Base-by-base conservation (phyloP, 2,329 filamentous ascomycete genomes). In the Thelonectria blattea region DNA sequence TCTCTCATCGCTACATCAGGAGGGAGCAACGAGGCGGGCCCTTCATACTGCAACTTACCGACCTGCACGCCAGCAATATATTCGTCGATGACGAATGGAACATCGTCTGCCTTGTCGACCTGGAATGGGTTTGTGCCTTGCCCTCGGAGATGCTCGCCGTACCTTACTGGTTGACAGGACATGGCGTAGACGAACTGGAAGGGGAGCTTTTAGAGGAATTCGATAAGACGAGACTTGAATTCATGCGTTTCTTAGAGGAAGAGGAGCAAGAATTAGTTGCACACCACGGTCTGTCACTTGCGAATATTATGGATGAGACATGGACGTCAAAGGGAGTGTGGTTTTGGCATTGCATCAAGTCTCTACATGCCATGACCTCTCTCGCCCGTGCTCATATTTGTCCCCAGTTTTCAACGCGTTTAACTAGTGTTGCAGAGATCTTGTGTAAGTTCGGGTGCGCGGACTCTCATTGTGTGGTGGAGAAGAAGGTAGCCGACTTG, bases 51-150 rank as follows among this genome's bases (percentile, higher is more conserved):
- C 62, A 68, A 30, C 50, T 77, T 41, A 74, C 72, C 18, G 72
- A 78, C 55, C 58, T 77, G 15, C 68, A 76, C 61, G 57, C 48
- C 20, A 72, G 73, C 39, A 78, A 77, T 48, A 71, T 78, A 27
- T 69, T 78, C 27, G 72, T 77, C 11, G 73, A 78, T 56, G 52
- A 74, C 22, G 50, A 76, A 24, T 75, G 73, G 73, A 75, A 77
- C 49, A 65, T 77, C 30, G 73, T 65, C 10, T 65, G 65, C 45
- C 37, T 76, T 1, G 71, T 77, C 15, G 74, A 78, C 58, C 67
- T 73, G 18, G 74, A 77, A 63, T 78, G 72, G 73, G 63, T 75
- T 18, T 76, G 68, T 61, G 62, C 73, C 20, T 65, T 68, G 4
- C 68, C 67, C 0, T 17, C 50, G 10, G 64, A 69, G 58, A 65